Evolutionary conservation across 306 rosid species (phyloP), one percentile per base, ranked within the genome.

Genomic region (Morella rubra): DNA sequence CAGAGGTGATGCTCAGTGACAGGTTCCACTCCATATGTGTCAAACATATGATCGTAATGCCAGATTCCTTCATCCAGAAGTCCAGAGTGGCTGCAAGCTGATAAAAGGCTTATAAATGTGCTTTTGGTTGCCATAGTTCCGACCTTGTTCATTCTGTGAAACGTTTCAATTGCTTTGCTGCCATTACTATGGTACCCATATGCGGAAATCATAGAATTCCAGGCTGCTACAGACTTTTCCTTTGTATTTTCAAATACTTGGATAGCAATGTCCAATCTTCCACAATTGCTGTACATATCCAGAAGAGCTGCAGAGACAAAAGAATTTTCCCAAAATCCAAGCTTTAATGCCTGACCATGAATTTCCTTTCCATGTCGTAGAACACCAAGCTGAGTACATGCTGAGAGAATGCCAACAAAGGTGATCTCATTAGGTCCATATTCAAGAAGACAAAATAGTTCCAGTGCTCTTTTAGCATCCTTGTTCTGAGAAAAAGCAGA

Each of bases 11-110:
- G 91, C 77, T 85, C 91, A 71, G 77, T 78, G 74, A 72, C 85
- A 22, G 89, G 84, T 80, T 84, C 55, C 24, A 88, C 83, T 24
- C 81, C 85, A 59, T 84, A 84, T 81, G 77, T 72, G 76, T 77
- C 75, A 32, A 80, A 45, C 89, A 88, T 85, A 44, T 64, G 32
- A 4, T 84, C 80, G 46, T 81, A 88, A 70, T 76, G 85, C 64
- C 72, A 41, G 84, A 85, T 78, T 45, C 91, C 91, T 84, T 84
- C 82, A 49, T 65, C 52, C 3, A 88, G 79, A 5, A 85, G 84
- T 24, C 91, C 85, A 8, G 91, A 77, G 78, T 88, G 91, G 51
- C 89, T 81, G 82, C 91, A 88, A 79, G 91, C 89, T 44, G 88
- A 88, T 80, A 88, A 81, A 42, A 88, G 85, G 61, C 89, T 88